Base-by-base conservation (phyloP, 345 rosid genomes). In the Populus tremula region DNA sequence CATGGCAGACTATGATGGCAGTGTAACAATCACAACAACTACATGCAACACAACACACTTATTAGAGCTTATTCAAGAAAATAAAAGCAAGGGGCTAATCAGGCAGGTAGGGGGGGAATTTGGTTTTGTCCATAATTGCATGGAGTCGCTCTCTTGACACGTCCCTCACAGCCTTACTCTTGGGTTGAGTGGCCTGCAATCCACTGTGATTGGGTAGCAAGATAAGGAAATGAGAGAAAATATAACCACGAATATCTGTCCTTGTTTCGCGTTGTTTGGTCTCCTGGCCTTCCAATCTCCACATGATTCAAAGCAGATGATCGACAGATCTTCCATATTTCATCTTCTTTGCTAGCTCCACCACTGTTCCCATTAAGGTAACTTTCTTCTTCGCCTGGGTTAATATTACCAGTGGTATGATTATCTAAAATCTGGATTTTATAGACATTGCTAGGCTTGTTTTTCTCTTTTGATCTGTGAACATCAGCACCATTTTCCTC, bases 301-400 rank as follows among this genome's bases (percentile, higher is more conserved):
- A 50, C 20, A 50, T 50, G 59, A 50, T 50, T 50, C 59, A 62
- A 66, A 61, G 33, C 67, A 70, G 11, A 38, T 8, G 65, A 53
- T 53, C n/a, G 6, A 53, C 59, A 20, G n/a, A 53, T 53, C n/a
- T 53, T 53, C n/a, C n/a, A 20, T 18, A 1, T 67, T 72, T 6
- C 78, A 67, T 47, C 35, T 64, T 25, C n/a, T 67, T 62, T n/a
- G 54, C 73, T 35, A 29, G 62, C 39, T 36, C 64, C 65, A 43
- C 39, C 41, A 38, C 64, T 39, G 53, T 16, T 61, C 27, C 20
- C 71, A 47, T 25, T 10, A 27, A 1, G 3, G 27, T 21, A 5
- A 10, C 54, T 75, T 64, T 36, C 11, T 31, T 35, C 47, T 65
- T 43, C 21, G n/a, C n/a, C n/a, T n/a, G 17, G 36, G 64, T 76